A percentile compares a stretch with the other conserved stretches of the same genome.
phyloP scores from a whole-genome alignment of 2,329 filamentous ascomycete genomes.

The Biscogniauxia marginata region DNA sequence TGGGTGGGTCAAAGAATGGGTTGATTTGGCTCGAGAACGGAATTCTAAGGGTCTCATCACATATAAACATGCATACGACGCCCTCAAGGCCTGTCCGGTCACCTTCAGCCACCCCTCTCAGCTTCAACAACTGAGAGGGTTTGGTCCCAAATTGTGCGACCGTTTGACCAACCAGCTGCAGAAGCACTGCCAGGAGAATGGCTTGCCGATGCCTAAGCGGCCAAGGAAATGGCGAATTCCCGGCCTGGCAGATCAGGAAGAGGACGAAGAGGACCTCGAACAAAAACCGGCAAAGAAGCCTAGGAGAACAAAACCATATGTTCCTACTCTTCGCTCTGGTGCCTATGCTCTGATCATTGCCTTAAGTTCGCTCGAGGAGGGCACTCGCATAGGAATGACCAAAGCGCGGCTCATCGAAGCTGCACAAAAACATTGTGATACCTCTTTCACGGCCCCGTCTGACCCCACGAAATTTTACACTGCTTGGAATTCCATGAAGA shows the following conservation, averaged over 20 bases:
- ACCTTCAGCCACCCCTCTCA: slow-evolving; percentile 70
- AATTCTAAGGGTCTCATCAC: slow-evolving; percentile 70
- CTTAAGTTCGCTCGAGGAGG: slow-evolving; percentile 58
- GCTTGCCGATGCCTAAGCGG: slow-evolving; percentile 64
- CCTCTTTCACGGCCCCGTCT: slow-evolving; percentile 67
- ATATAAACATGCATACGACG: slow-evolving; percentile 74
- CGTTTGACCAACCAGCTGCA: slow-evolving; percentile 62
- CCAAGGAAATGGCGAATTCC: slow-evolving; percentile 43
- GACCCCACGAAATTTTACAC: slow-evolving; percentile 72
- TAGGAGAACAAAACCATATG: slow-evolving; percentile 64
- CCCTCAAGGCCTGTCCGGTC: slow-evolving; percentile 72
- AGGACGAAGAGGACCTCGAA: slow-evolving; percentile 33
- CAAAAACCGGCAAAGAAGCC: slow-evolving; percentile 53
- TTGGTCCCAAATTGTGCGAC: slow-evolving; percentile 70
- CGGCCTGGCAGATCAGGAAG: slow-evolving; percentile 34
- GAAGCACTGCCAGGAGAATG: slow-evolving; percentile 64
- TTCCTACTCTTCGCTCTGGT: slow-evolving; percentile 71
- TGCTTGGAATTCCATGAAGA: slow-evolving; percentile 82
- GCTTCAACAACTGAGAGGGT: slow-evolving; percentile 69
- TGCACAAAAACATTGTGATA: slow-evolving; percentile 70
- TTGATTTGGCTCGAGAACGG: slow-evolving; percentile 65
- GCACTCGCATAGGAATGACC: slow-evolving; percentile 56
- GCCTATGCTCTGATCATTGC: slow-evolving; percentile 71
- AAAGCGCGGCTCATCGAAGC: slow-evolving; percentile 67
- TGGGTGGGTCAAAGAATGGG: slow-evolving; percentile 75